Evolutionary conservation across 208 protist genomes (phyloP).

Genomic region (Acanthamoeba castellanii): DNA sequence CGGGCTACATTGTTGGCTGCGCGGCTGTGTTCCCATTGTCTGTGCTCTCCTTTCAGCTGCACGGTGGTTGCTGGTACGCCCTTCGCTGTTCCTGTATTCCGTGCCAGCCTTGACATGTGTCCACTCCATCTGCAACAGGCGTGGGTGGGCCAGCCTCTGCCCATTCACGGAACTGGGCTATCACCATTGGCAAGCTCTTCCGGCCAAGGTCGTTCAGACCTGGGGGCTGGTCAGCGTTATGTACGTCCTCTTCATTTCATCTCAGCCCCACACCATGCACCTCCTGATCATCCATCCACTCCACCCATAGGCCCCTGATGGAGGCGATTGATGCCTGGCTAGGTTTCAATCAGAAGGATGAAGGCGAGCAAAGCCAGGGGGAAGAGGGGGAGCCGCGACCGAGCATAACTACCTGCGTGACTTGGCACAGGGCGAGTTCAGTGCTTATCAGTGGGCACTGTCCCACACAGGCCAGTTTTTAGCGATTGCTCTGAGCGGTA

Average conservation of each 20-base stretch:
- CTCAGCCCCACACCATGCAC: neutral
- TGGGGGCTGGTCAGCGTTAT: conserved; percentile 13
- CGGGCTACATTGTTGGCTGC: conserved; percentile 30
- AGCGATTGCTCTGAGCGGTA: neutral
- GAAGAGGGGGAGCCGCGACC: too few relatives aligned
- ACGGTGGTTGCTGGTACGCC: neutral
- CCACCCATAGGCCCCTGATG: neutral
- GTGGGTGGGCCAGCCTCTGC: conserved; percentile 8
- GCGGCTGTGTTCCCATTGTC: neutral
- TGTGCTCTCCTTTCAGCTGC: conserved; percentile 13
- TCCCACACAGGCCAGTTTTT: neutral
- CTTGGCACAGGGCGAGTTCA: neutral
- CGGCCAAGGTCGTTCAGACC: neutral
- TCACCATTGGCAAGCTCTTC: conserved; percentile 12
- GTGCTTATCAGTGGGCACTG: neutral
- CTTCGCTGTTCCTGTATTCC: neutral
- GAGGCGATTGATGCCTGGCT: neutral
- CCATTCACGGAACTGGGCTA: neutral
- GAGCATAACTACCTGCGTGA: too few relatives aligned
- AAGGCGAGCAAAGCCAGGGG: too few relatives aligned
- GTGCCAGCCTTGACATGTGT: neutral
- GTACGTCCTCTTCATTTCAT: neutral
- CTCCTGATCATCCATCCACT: neutral
- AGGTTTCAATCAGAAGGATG: neutral
- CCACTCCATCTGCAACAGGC: neutral